These are phyloP conservation scores for Monosporascus sp. DNA, from an alignment of 2,329 filamentous ascomycete genomes.

Conservation along the genomic window DNA sequence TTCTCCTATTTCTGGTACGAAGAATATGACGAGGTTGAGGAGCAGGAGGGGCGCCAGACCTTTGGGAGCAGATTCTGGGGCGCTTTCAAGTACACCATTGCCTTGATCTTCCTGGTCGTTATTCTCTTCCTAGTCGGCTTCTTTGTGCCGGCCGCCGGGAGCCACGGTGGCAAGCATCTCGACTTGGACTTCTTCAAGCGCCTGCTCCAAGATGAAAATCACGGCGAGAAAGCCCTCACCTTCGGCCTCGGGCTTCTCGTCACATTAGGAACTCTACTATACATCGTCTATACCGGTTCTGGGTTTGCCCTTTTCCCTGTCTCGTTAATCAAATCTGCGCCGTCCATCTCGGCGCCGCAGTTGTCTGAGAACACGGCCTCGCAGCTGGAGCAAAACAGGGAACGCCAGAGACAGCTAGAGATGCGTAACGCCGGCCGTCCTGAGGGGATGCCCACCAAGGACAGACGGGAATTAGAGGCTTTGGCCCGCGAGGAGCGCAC, in stretches of 20 bases:
- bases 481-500: constrained; percentile 89
- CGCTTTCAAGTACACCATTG: constrained; percentile 86
- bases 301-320: constrained; percentile 86
- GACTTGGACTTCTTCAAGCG: constrained; percentile 91
- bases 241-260: constrained; percentile 88
- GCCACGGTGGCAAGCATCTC: constrained; percentile 59
- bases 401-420: constrained; percentile 88
- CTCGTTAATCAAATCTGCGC: constrained; percentile 86
- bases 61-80: constrained; percentile 67
- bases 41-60: constrained; percentile 72
- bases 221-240: constrained; percentile 85
- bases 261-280: constrained; percentile 78
- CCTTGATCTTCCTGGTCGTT: constrained; percentile 73
- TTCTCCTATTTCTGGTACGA: constrained; percentile 99
- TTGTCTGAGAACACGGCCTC: constrained; percentile 71
- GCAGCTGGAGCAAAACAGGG: constrained; percentile 80
- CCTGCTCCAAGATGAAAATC: constrained; percentile 69
- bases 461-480: constrained; percentile 81
- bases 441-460: constrained; percentile 73
- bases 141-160: constrained; percentile 78
- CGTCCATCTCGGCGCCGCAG: constrained; percentile 76
- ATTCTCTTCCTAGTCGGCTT: constrained; percentile 89
- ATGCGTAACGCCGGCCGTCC: constrained; percentile 73
- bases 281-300: constrained; percentile 81
- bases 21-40: constrained; percentile 88